Evolutionary conservation across 1,284 basidiomycete genomes (phyloP).

Genomic region (Meira nashicola): DNA sequence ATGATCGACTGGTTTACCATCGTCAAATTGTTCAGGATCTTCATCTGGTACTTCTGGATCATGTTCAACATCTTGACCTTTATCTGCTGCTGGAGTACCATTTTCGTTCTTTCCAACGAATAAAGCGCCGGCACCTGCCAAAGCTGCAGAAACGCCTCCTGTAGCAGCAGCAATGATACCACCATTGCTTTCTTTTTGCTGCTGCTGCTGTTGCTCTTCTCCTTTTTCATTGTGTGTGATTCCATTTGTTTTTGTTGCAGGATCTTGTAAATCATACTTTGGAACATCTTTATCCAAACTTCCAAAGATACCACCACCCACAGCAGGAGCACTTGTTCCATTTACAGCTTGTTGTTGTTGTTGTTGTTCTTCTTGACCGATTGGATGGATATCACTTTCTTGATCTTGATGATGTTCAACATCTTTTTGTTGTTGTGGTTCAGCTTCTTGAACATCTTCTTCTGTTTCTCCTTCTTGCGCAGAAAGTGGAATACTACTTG

Average conservation of each 20-base stretch:
- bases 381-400: too few species aligned
- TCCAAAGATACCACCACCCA: neutral
- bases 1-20: neutral
- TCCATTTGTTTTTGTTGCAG: neutral
- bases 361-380: too few species aligned
- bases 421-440: too few species aligned
- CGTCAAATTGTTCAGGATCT: neutral
- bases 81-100: neutral
- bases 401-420: too few species aligned
- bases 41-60: neutral
- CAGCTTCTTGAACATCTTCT: too few species aligned
- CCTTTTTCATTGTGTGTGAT: neutral
- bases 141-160: conserved; percentile 6
- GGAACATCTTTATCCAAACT: neutral
- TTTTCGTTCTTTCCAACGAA: neutral
- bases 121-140: neutral
- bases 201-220: neutral
- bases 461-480: too few species aligned
- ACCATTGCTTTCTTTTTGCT: conserved; percentile 10
- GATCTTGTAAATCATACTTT: neutral
- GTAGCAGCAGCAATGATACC: conserved; percentile 5
- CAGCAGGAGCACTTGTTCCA: conserved; percentile 1
- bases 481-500: too few species aligned
- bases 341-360: too few species aligned
- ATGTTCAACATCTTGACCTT: neutral